Conservation (phyloP, 768 basidiomycete genomes). For the Mycena kentingensis region DNA sequence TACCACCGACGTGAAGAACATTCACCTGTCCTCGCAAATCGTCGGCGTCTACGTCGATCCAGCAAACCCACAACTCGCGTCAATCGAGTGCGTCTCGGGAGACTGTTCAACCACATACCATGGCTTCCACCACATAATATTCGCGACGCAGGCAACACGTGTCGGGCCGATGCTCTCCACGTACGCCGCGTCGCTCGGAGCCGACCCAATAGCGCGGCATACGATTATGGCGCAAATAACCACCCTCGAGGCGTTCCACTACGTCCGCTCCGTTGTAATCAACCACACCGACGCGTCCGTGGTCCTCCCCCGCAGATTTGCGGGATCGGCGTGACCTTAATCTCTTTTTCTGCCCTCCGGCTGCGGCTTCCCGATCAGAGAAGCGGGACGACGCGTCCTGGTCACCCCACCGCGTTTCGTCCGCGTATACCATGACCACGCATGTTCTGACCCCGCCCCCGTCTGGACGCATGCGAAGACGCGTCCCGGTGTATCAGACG, state of each 20-base stretch:
- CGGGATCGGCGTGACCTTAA: slow-evolving; percentile 68
- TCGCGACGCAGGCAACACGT: slow-evolving; percentile 75
- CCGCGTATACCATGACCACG: slow-evolving; percentile 69
- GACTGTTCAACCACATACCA: slow-evolving; percentile 30
- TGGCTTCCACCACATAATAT: slow-evolving; percentile 67
- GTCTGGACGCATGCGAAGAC: slow-evolving; percentile 36
- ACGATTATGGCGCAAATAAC: slow-evolving; percentile 43
- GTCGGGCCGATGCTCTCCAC: slow-evolving; percentile 55
- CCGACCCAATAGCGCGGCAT: slow-evolving; percentile 25
- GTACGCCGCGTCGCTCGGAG: slow-evolving; percentile 44
- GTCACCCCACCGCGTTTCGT: slow-evolving; percentile 39
- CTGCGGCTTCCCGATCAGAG: neutral
- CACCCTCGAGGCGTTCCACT: slow-evolving; percentile 56
- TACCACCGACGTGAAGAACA: slow-evolving; percentile 43
- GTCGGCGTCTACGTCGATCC: slow-evolving; percentile 44
- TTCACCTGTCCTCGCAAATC: slow-evolving; percentile 59
- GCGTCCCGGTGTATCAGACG: slow-evolving; percentile 62
- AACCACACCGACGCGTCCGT: slow-evolving; percentile 64
- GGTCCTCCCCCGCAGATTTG: slow-evolving; percentile 48
- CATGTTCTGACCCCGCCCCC: slow-evolving; percentile 48
- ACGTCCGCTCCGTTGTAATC: slow-evolving; percentile 59
- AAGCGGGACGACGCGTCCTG: slow-evolving; percentile 6
- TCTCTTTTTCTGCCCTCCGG: slow-evolving; percentile 40
- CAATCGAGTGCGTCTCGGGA: slow-evolving; percentile 40
- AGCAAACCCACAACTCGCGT: slow-evolving; percentile 33